A percentile compares a stretch with the other conserved stretches of the same genome.
Conservation (phyloP, 2,329 filamentous ascomycete species). For the Lanzia echinophila region DNA sequence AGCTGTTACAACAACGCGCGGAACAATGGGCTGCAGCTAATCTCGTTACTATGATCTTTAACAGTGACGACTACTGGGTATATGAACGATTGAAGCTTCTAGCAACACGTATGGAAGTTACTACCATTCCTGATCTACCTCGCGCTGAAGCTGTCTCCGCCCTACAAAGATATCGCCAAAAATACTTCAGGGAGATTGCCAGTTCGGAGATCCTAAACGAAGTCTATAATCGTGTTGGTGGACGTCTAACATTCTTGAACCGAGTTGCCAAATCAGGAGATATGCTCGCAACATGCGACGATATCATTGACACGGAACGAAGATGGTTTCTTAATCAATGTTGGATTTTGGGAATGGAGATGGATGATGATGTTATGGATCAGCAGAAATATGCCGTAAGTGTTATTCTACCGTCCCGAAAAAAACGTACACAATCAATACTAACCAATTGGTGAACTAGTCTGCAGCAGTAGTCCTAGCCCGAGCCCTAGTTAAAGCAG, state of each 20-base stretch:
- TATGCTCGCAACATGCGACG: slow-evolving; percentile 72
- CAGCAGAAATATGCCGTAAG: slow-evolving; percentile 90
- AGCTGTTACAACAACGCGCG: slow-evolving; percentile 89
- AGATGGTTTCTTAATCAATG: slow-evolving; percentile 76
- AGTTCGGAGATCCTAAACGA: slow-evolving; percentile 54
- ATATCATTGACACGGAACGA: slow-evolving; percentile 64
- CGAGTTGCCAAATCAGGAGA: slow-evolving; percentile 79
- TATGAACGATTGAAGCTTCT: slow-evolving; percentile 91
- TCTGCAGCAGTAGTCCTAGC: slow-evolving; percentile 92
- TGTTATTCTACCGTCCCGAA: slow-evolving; percentile 18
- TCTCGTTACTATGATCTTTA: slow-evolving; percentile 87
- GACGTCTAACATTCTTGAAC: slow-evolving; percentile 80
- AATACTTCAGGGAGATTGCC: slow-evolving; percentile 63
- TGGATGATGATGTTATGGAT: slow-evolving; percentile 98
- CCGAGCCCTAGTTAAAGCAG: slow-evolving; percentile 79
- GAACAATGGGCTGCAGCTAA: slow-evolving; percentile 94
- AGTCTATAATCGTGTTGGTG: slow-evolving; percentile 82
- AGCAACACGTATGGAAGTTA: slow-evolving; percentile 89
- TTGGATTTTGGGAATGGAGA: slow-evolving; percentile 67
- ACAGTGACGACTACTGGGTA: slow-evolving; percentile 97
- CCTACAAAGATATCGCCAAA: slow-evolving; percentile 69
- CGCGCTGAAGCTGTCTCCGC: slow-evolving; percentile 72
- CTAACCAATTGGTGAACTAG: no score
- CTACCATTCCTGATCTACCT: slow-evolving; percentile 75
- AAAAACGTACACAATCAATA: no score